Evolutionary conservation across 257 asterid genomes (phyloP), one percentile per base, ranked within the genome.

Genomic region (Linaria vulgaris): DNA sequence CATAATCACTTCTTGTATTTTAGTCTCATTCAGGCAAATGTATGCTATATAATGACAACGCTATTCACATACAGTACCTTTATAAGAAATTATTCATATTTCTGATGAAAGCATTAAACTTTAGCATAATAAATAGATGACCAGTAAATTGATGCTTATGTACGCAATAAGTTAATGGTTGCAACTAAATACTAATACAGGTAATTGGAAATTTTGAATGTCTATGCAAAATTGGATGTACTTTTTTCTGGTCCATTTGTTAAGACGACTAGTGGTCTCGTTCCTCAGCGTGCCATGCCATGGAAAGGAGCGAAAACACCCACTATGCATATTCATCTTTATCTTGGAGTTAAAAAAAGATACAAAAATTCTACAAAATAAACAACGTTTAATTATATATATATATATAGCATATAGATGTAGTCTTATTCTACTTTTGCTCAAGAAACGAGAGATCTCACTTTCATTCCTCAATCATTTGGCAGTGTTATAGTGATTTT

Each of bases 261-360:
- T 56, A 76, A 46, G 74, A 59, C 14, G 6, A 31, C 25, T 57
- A 34, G 80, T 75, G 84, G 82, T 69, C 75, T 60, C 58, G 56
- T 64, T 74, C 63, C 69, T 72, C 46, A 69, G 83, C 79, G 79
- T 71, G 21, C 50, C 67, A 34, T 69, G 63, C 72, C 85, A 69
- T 79, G 72, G 82, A 76, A 76, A 79, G 81, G 9, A 67, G 83
- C 72, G 83, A 62, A 56, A 64, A 75, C 66, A 59, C 72, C 55
- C 64, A 76, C 75, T 64, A 12, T 60, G 17, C 24, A 44, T 46
- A 4, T 71, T 71, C 68, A 54, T 63, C 69, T 64, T 51, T 46
- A 31, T 21, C 45, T 57, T 43, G 5, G 13, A 11, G 9, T 45
- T 13, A 13, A 7, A n/a, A n/a, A 12, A 44, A n/a, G 15, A n/a